These are phyloP conservation scores for Tetrahymena elliotti DNA, from an alignment of 73 alveolate genomes.

Conservation along the genomic window DNA sequence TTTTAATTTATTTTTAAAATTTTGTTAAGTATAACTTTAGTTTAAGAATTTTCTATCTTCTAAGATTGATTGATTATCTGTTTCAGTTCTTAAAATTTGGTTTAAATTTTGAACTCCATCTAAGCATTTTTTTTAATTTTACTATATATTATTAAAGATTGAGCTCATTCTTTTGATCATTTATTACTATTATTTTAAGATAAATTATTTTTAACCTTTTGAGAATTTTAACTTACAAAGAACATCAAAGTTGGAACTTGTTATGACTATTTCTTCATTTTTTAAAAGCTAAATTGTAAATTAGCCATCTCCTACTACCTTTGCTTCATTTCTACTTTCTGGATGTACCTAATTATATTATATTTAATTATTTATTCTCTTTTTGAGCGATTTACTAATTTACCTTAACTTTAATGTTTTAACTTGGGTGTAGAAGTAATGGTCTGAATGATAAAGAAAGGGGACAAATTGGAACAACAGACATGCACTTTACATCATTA, in stretches of 20 bases:
- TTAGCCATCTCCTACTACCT: background rate
- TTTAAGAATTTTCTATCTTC: too few species aligned
- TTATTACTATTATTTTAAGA: background rate
- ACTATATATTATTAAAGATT: background rate
- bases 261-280: background rate
- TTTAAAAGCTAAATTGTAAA: background rate
- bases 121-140: background rate
- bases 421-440: conserved; percentile 81
- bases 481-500: conserved; percentile 56
- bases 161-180: background rate
- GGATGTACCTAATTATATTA: background rate
- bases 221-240: background rate
- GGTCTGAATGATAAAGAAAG: conserved; percentile 98
- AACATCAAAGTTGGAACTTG: background rate
- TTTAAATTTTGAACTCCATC: background rate
- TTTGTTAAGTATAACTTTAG: background rate
- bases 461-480: conserved; percentile 93
- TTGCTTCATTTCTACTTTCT: background rate
- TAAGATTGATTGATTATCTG: too few species aligned
- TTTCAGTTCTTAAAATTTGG: background rate
- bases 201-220: background rate
- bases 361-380: background rate
- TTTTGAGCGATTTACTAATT: background rate
- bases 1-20: too few species aligned
- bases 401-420: conserved; percentile 59